Evolutionary conservation across 2,329 filamentous ascomycete species (phyloP), one percentile per base, ranked within the genome.

Genomic region (Plenodomus biglobosus): DNA sequence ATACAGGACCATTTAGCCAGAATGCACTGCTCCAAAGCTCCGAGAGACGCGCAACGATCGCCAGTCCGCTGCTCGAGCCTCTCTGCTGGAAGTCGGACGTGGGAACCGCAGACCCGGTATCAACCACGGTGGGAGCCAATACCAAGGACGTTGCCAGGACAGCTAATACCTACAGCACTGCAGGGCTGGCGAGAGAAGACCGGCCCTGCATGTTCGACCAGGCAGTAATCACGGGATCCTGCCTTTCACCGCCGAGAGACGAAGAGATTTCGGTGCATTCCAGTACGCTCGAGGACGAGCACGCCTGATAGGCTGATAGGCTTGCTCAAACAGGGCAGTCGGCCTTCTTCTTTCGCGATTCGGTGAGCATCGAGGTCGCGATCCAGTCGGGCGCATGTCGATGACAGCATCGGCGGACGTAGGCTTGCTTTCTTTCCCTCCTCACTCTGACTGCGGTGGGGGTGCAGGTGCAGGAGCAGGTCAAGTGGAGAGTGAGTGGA

Each of bases 1-100:
- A 52, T 45, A 48, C 45, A 42, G 20, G 16, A 37, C 38, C 20
- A 42, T 52, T 52, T 49, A 52, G 49, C 49, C 49, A 52, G 21
- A 52, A 52, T 42, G 35, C 49, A 40, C 42, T 34, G 46, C 42
- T 8, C 27, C n/a, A n/a, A 32, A 3, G 27, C 6, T 32, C 27
- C 27, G 27, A 32, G 27, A 32, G 27, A 32, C 27, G 27, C 27
- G 27, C n/a, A 32, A 11, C 27, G 27, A 32, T 32, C 27, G 27
- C 11, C 27, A 32, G 27, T 32, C 27, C 6, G 27, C 13, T 32
- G 27, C 45, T 39, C 27, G n/a, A 16, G 32, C 38, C 45, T 18
- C n/a, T 22, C 38, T 38, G 32, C 44, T 41, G 38, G 32, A 36
- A 34, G 21, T 37, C 41, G 32, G 41, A 39, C 5, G 40, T 47